Conservation (phyloP, 1,139 yeast species). For the Pneumocystis murina region DNA sequence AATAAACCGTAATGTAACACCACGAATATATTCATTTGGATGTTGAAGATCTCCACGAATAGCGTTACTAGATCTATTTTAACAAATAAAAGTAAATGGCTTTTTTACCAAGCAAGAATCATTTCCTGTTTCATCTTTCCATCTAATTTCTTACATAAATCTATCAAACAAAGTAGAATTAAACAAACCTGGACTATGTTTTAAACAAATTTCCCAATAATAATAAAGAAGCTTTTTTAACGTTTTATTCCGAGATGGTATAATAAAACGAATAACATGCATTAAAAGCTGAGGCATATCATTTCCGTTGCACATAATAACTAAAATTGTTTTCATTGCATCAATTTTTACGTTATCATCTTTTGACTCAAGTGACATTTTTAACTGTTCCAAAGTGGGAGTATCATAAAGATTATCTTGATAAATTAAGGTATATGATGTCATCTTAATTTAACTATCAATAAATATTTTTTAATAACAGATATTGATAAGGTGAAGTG, state of each 20-base stretch:
- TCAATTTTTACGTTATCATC: slow-evolving; percentile 75
- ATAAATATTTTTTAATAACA: neutral
- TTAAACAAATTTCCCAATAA: slow-evolving; percentile 98
- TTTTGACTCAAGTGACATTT: slow-evolving; percentile 71
- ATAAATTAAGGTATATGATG: neutral
- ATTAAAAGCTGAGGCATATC: slow-evolving; percentile 75
- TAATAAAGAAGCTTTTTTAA: slow-evolving; percentile 84
- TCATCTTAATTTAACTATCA: neutral
- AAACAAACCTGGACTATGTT: slow-evolving; percentile 39
- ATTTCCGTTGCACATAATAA: slow-evolving; percentile 83
- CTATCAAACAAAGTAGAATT: neutral
- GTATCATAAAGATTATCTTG: neutral
- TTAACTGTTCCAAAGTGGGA: slow-evolving; percentile 52
- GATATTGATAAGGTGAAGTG: neutral
- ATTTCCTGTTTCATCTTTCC: slow-evolving; percentile 95
- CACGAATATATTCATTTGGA: slow-evolving; percentile 93
- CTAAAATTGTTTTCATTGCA: slow-evolving; percentile 77
- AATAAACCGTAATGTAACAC: slow-evolving; percentile 82
- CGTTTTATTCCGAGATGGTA: slow-evolving; percentile 87
- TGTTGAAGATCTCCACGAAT: slow-evolving; percentile 95
- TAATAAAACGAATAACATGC: slow-evolving; percentile 92
- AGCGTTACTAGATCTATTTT: slow-evolving; percentile 40
- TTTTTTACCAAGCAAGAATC: slow-evolving; percentile 64
- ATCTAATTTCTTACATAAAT: slow-evolving; percentile 21
- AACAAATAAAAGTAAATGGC: neutral